A percentile compares a stretch with the other conserved stretches of the same genome.
Evolutionary conservation across 2,329 filamentous ascomycete species (phyloP).

Genomic region (Exophiala phaeomuriformis): DNA sequence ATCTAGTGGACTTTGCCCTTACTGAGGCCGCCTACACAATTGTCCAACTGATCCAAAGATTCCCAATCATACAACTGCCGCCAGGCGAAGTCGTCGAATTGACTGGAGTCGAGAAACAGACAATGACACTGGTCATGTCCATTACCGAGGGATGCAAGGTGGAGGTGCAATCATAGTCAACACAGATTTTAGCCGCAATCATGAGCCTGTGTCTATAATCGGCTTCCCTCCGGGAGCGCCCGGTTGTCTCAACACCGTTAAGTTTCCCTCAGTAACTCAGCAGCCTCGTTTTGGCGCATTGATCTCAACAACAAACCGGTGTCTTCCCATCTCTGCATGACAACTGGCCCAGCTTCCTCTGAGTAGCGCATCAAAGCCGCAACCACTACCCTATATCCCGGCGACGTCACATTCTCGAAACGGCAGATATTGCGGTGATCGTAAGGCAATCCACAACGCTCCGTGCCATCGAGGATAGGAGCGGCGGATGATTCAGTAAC

Average conservation of each 20-base stretch:
- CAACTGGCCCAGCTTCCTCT: not conserved
- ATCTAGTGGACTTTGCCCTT: constrained; percentile 48
- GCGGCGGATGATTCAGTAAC: too few species aligned
- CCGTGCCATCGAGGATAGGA: too few species aligned
- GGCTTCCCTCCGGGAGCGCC: not conserved
- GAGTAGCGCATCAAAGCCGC: constrained; percentile 1
- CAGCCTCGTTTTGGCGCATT: constrained; percentile 5
- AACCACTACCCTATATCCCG: not conserved
- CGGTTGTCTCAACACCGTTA: too few species aligned
- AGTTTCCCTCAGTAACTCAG: not conserved
- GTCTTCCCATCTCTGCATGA: constrained; percentile 1
- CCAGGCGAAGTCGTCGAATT: constrained; percentile 11
- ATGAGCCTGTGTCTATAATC: not conserved
- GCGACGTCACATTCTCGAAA: not conserved
- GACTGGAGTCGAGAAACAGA: constrained; percentile 21
- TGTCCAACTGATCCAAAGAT: constrained; percentile 35
- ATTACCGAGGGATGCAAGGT: constrained; percentile 20
- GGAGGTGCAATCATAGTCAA: constrained; percentile 7
- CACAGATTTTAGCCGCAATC: too few species aligned
- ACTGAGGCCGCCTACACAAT: constrained; percentile 50
- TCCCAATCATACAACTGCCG: constrained; percentile 14
- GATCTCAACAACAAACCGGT: not conserved
- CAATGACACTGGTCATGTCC: constrained; percentile 22
- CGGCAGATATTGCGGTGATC: not conserved
- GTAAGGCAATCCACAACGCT: too few species aligned